Conservation (phyloP, 495 filamentous ascomycete genomes). For the Aspergillus campestris region DNA sequence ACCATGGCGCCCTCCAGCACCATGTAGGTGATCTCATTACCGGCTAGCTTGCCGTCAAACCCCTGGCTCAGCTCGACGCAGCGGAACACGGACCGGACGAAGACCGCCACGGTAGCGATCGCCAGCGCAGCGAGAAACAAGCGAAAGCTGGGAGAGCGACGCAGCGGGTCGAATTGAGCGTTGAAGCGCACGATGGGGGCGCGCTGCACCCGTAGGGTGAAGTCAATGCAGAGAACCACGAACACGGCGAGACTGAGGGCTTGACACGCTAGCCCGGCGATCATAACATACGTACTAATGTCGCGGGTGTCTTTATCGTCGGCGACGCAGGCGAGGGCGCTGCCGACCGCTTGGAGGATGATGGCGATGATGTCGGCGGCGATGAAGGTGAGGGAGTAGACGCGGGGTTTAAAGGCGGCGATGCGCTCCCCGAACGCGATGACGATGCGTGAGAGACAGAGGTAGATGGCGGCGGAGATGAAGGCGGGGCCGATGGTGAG, state of each 20-base stretch:
- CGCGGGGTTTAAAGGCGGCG: constrained; percentile 41
- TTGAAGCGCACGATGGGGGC: constrained; percentile 4
- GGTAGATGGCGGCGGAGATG: constrained; percentile 49
- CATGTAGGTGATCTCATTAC: constrained; percentile 55
- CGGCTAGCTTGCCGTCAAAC: constrained; percentile 48
- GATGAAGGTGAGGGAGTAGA: constrained; percentile 47
- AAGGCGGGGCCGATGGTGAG: constrained; percentile 52
- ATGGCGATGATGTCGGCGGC: constrained; percentile 47
- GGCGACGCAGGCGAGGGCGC: constrained; percentile 42
- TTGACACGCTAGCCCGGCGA: constrained; percentile 46
- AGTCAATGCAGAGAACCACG: constrained; percentile 44
- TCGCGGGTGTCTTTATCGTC: constrained; percentile 16
- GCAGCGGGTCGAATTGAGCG: neutral
- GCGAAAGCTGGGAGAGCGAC: constrained; percentile 8
- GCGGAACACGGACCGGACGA: constrained; percentile 54
- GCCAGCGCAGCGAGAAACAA: constrained; percentile 24
- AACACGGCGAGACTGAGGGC: constrained; percentile 45
- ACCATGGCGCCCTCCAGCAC: constrained; percentile 66
- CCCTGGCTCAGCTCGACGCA: constrained; percentile 55
- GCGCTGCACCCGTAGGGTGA: constrained; percentile 25
- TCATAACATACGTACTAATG: constrained; percentile 44
- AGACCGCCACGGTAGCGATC: constrained; percentile 49
- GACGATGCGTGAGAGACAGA: constrained; percentile 48
- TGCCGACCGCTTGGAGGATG: constrained; percentile 46
- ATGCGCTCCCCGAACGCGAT: constrained; percentile 36